These are phyloP conservation scores for Nigrospora sphaerica DNA, from an alignment of 2,329 filamentous ascomycete species.

Conservation along the genomic window DNA sequence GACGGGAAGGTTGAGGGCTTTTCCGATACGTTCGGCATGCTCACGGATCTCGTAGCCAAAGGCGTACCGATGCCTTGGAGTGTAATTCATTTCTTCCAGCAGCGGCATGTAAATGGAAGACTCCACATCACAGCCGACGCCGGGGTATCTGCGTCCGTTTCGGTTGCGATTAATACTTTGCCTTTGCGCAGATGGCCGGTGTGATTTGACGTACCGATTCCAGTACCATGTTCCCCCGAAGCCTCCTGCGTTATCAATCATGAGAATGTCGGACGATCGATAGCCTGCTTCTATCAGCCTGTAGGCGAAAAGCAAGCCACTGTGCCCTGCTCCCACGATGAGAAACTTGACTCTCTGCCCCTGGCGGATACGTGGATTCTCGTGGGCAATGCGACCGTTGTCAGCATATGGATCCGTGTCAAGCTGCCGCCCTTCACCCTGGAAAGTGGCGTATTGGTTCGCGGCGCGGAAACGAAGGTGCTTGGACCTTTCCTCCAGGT, in stretches of 20 bases:
- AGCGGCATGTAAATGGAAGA: conserved; percentile 53
- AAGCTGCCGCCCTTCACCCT: neutral
- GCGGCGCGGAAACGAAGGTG: neutral
- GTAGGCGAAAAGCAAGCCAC: conserved; percentile 16
- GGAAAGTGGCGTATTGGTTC: too few species aligned
- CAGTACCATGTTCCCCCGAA: conserved; percentile 46
- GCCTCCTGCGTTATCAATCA: conserved; percentile 34
- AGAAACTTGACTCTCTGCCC: conserved; percentile 10
- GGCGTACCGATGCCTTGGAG: conserved; percentile 40
- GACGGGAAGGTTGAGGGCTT: neutral
- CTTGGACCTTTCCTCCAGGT: neutral
- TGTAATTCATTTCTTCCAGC: conserved; percentile 52
- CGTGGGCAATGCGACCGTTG: neutral
- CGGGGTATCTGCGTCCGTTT: conserved; percentile 18
- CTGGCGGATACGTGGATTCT: neutral
- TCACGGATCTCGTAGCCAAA: conserved; percentile 31
- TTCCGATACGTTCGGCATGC: conserved; percentile 34
- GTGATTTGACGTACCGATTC: conserved; percentile 31
- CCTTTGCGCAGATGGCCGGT: too few species aligned
- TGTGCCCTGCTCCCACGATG: conserved; percentile 18
- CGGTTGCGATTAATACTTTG: neutral
- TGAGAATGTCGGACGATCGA: conserved; percentile 27
- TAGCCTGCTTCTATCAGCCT: conserved; percentile 26
- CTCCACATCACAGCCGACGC: conserved; percentile 50
- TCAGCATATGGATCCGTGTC: neutral